Conservation (phyloP, 2,329 filamentous ascomycete species). For the Penicillium fuscoglaucum region DNA sequence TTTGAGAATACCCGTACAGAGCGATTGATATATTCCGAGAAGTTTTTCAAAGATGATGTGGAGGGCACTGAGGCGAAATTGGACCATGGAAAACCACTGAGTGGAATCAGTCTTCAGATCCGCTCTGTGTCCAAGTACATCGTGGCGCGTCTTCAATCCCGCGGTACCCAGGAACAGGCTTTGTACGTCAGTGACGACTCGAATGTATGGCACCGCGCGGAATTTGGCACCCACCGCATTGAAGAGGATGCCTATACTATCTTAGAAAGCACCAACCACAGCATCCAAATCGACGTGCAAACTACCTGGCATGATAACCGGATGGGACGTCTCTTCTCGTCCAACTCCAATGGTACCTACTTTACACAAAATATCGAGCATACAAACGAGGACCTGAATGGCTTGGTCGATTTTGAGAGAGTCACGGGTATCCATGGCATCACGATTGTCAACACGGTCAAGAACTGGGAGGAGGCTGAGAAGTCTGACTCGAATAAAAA, state of each 20-base stretch:
- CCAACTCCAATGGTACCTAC: constrained; percentile 95
- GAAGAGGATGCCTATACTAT: constrained; percentile 88
- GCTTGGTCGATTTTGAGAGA: constrained; percentile 93
- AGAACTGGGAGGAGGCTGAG: constrained; percentile 77
- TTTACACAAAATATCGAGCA: constrained; percentile 90
- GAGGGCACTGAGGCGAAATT: constrained; percentile 69
- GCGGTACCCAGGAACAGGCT: constrained; percentile 83
- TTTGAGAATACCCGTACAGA: constrained; percentile 65
- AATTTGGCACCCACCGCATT: constrained; percentile 83
- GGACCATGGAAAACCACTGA: constrained; percentile 69
- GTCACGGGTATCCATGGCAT: constrained; percentile 89
- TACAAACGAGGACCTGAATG: constrained; percentile 76
- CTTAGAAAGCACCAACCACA: constrained; percentile 94
- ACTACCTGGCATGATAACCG: constrained; percentile 61
- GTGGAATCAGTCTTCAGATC: constrained; percentile 72
- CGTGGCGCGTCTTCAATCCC: constrained; percentile 76
- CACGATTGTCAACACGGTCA: constrained; percentile 82
- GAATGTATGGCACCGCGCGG: constrained; percentile 82
- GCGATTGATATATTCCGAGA: constrained; percentile 76
- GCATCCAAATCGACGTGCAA: constrained; percentile 93
- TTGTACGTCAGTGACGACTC: constrained; percentile 87
- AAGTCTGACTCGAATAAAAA: constrained; percentile 60
- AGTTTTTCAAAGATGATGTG: constrained; percentile 69
- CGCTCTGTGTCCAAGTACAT: constrained; percentile 84
- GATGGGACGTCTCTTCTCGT: constrained; percentile 89